Conservation (phyloP, 371 early-diverging fungal species). For the Mortierella sp. region DNA sequence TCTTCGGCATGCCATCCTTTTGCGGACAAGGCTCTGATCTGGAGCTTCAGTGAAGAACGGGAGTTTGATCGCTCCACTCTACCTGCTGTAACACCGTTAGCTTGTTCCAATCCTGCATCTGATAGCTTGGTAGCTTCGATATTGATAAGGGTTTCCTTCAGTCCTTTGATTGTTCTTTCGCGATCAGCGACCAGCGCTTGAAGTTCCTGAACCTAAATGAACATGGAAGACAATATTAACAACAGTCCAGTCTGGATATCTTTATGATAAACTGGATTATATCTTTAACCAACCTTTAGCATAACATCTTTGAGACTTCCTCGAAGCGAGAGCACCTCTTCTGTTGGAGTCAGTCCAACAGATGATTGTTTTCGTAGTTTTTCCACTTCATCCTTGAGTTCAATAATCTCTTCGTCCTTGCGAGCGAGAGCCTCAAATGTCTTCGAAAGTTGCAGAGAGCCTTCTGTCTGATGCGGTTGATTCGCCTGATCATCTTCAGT, state of each 20-base stretch:
- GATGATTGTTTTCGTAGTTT: slow-evolving; percentile 28
- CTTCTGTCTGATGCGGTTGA: slow-evolving; percentile 30
- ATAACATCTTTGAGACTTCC: slow-evolving; percentile 54
- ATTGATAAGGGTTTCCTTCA: slow-evolving; percentile 41
- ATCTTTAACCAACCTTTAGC: slow-evolving; percentile 20
- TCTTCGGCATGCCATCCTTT: slow-evolving; percentile 53
- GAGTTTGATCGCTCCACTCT: slow-evolving; percentile 33
- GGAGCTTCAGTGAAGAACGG: slow-evolving; percentile 30
- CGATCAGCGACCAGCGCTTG: slow-evolving; percentile 33
- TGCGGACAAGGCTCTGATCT: slow-evolving; percentile 47
- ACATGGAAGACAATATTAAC: background rate
- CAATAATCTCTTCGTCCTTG: slow-evolving; percentile 53
- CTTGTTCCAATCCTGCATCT: slow-evolving; percentile 16
- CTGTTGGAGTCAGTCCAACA: slow-evolving; percentile 37
- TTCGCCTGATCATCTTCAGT: slow-evolving; percentile 44
- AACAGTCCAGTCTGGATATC: background rate
- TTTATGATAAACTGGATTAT: background rate
- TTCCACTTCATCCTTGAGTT: slow-evolving; percentile 44
- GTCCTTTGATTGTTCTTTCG: slow-evolving; percentile 42
- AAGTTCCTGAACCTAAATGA: slow-evolving; percentile 36
- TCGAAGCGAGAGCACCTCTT: slow-evolving; percentile 44
- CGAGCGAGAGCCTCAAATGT: slow-evolving; percentile 53
- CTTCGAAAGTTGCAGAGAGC: slow-evolving; percentile 45
- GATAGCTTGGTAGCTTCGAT: slow-evolving; percentile 43
- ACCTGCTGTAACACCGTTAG: slow-evolving; percentile 10